Evolutionary conservation across 1,139 yeast genomes (phyloP).

Genomic region (Insectozyma bohioensis): DNA sequence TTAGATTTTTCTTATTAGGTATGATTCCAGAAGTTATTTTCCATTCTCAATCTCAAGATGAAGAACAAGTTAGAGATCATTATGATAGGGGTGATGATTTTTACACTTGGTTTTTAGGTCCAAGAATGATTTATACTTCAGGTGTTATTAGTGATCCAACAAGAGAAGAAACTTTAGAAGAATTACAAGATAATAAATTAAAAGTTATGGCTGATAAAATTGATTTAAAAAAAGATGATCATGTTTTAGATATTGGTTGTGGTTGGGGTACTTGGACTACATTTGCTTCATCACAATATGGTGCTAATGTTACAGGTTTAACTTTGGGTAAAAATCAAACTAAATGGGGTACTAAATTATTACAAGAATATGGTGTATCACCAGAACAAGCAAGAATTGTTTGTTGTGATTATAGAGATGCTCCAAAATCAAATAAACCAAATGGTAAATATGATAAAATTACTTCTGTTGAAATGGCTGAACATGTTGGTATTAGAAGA

Average conservation of each 20-base stretch:
- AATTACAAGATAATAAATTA: constrained; percentile 88
- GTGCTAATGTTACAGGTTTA: constrained; percentile 86
- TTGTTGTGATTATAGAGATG: constrained; percentile 88
- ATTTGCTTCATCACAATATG: constrained; percentile 77
- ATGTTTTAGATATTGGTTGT: constrained; percentile 82
- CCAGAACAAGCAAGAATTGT: constrained; percentile 71
- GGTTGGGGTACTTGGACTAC: constrained; percentile 97
- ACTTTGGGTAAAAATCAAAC: constrained; percentile 92
- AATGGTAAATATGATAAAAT: constrained; percentile 79
- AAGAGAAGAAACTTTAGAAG: constrained; percentile 75
- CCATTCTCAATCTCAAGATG: constrained; percentile 93
- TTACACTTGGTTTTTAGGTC: constrained; percentile 91
- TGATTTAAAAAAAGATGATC: constrained; percentile 69
- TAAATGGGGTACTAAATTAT: constrained; percentile 77
- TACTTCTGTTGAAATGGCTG: constrained; percentile 93
- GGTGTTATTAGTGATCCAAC: constrained; percentile 77
- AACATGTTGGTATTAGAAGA: constrained; percentile 92
- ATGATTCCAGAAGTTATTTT: constrained; percentile 91
- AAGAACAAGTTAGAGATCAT: constrained; percentile 94
- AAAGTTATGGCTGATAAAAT: constrained; percentile 87
- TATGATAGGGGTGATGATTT: constrained; percentile 97
- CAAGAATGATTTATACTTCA: constrained; percentile 91
- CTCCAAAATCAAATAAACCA: constrained; percentile 63
- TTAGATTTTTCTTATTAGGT: constrained; percentile 79
- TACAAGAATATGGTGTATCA: constrained; percentile 66